Evolutionary conservation across 1,139 yeast genomes (phyloP).

Genomic region (Candida sanyaensis): DNA sequence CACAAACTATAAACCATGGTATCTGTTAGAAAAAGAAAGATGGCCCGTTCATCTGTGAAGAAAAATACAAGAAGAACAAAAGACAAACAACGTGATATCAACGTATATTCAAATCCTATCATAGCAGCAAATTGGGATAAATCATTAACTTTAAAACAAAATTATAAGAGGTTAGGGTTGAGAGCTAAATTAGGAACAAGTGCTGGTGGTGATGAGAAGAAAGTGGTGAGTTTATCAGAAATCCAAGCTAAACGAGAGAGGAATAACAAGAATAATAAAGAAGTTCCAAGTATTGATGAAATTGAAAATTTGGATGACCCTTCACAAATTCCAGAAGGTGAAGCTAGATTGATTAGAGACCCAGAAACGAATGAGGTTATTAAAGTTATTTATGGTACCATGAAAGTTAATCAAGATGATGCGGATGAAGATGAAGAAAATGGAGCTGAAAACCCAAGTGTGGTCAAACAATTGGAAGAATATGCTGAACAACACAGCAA

Average conservation of each 20-base stretch:
- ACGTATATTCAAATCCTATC: constrained; percentile 71
- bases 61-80: constrained; percentile 70
- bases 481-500: constrained; percentile 55
- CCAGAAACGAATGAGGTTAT: constrained; percentile 66
- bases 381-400: constrained; percentile 71
- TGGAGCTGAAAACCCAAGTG: constrained; percentile 42
- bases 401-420: constrained; percentile 30
- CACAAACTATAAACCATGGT: constrained; percentile 44
- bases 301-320: constrained; percentile 51
- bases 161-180: constrained; percentile 77
- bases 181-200: constrained; percentile 62
- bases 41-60: constrained; percentile 68
- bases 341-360: constrained; percentile 79
- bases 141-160: constrained; percentile 76
- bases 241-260: constrained; percentile 17
- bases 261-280: constrained; percentile 26
- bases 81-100: constrained; percentile 66
- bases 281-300: constrained; percentile 35
- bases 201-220: constrained; percentile 69
- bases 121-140: constrained; percentile 92
- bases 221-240: constrained; percentile 42
- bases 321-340: constrained; percentile 69
- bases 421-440: constrained; percentile 20
- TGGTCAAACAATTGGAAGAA: constrained; percentile 69
- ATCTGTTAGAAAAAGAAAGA: constrained; percentile 85